Percentiles rank a stretch among this genome's conserved stretches.
phyloP scores from a whole-genome alignment of 2,329 filamentous ascomycete genomes.

The Trichoderma brevicompactum region DNA sequence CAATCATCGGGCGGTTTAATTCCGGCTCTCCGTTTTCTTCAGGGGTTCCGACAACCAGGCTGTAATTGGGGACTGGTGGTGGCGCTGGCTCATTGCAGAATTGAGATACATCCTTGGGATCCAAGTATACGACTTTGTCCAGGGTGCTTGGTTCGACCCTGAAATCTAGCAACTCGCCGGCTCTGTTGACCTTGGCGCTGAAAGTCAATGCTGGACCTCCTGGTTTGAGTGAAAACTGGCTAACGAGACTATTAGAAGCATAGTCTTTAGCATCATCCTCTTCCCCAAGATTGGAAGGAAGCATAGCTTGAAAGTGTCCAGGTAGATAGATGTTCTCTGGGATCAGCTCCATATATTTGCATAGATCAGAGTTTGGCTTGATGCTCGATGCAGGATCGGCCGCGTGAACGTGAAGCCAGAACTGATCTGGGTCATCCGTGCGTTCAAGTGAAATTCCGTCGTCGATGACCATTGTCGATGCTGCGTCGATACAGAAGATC shows the following conservation, averaged over 20 bases:
- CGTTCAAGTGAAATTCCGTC: conserved; percentile 75
- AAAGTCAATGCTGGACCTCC: conserved; percentile 63
- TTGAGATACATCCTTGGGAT: conserved; percentile 53
- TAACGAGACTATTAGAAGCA: conserved; percentile 48
- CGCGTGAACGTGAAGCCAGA: conserved; percentile 78
- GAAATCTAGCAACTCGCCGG: conserved; percentile 58
- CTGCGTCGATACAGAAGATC: conserved; percentile 75
- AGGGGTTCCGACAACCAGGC: conserved; percentile 39
- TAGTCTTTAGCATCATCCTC: conserved; percentile 38
- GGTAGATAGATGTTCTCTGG: conserved; percentile 64
- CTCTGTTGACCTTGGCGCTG: conserved; percentile 59
- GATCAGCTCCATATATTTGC: conserved; percentile 64
- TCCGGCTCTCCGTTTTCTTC: conserved; percentile 28
- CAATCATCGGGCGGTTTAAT: conserved; percentile 50
- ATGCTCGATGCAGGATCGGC: conserved; percentile 79
- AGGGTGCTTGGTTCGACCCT: conserved; percentile 59
- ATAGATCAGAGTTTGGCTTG: conserved; percentile 59
- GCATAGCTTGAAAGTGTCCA: conserved; percentile 62
- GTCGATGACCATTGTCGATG: conserved; percentile 71
- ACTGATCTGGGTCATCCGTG: conserved; percentile 56
- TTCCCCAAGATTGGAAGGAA: conserved; percentile 48
- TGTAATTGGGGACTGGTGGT: conserved; percentile 33
- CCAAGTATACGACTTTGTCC: conserved; percentile 61
- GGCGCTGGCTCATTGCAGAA: conserved; percentile 47
- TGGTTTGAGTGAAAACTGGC: conserved; percentile 58